Conservation (phyloP, 164 flowering plant species). For the Vitis riparia region DNA sequence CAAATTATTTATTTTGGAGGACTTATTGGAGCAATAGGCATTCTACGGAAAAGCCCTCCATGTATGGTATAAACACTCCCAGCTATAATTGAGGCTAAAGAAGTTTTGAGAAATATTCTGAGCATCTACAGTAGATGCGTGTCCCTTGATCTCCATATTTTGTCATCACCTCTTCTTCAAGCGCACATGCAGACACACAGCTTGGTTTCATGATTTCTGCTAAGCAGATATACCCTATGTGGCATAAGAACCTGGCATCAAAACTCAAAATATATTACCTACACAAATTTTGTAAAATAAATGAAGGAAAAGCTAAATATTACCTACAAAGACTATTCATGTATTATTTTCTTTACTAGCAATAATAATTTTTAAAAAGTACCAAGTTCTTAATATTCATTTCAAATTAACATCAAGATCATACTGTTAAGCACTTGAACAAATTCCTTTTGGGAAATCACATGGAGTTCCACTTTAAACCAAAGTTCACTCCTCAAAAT, state of each 20-base stretch:
- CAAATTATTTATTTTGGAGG: background rate
- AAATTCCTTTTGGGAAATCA: too few relatives aligned
- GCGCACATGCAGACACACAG: conserved; percentile 11
- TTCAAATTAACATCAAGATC: too few relatives aligned
- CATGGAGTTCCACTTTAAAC: too few relatives aligned
- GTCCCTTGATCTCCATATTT: conserved; percentile 24
- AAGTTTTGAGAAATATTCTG: conserved; percentile 19
- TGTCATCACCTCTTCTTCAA: conserved; percentile 17
- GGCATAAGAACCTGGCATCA: conserved; percentile 23
- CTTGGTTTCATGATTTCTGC: conserved; percentile 26
- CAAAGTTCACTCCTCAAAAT: background rate
- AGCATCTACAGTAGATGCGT: conserved; percentile 13
- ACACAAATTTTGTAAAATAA: too few relatives aligned
- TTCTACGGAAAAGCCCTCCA: conserved; percentile 23
- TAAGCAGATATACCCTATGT: conserved; percentile 24
- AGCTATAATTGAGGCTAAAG: conserved; percentile 24
- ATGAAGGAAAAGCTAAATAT: too few relatives aligned
- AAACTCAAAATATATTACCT: too few relatives aligned
- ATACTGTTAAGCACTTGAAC: too few relatives aligned
- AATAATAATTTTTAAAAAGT: too few relatives aligned
- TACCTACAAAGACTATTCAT: too few relatives aligned
- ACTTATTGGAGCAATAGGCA: background rate
- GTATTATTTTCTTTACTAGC: too few relatives aligned
- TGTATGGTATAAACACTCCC: conserved; percentile 17
- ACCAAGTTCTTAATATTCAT: too few relatives aligned